Evolutionary conservation across 805 yeast genomes (phyloP).

Genomic region (Yamadazyma laniorum): DNA sequence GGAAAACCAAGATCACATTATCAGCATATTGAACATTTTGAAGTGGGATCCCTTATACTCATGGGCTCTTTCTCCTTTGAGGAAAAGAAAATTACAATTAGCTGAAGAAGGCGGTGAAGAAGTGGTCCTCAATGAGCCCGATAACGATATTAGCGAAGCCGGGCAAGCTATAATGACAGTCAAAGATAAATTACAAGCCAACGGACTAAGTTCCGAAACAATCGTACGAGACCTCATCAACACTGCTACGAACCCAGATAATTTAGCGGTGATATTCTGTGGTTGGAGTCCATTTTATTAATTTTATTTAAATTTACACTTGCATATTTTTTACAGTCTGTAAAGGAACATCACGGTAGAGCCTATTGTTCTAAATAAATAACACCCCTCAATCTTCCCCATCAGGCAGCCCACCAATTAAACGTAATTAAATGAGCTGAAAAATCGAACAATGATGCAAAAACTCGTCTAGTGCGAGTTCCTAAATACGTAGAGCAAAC

Average conservation of each 20-base stretch:
- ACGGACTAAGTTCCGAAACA: conserved; percentile 78
- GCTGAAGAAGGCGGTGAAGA: conserved; percentile 25
- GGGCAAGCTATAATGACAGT: conserved; percentile 75
- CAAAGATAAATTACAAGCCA: conserved; percentile 60
- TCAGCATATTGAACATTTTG: conserved; percentile 80
- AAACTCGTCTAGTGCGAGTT: not conserved
- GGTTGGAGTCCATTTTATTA: conserved; percentile 84
- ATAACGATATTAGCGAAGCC: conserved; percentile 66
- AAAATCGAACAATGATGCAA: not conserved
- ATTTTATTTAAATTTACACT: too few species aligned
- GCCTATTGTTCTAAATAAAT: too few species aligned
- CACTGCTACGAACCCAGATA: conserved; percentile 66
- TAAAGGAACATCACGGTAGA: too few species aligned
- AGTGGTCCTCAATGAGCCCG: conserved; percentile 15
- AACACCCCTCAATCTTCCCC: too few species aligned
- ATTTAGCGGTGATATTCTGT: conserved; percentile 70
- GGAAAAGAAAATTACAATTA: conserved; percentile 52
- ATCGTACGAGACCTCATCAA: conserved; percentile 75
- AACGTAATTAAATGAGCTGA: too few species aligned
- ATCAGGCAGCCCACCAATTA: too few species aligned
- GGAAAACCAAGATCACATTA: conserved; percentile 61
- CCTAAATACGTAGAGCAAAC: too few species aligned
- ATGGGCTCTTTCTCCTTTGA: conserved; percentile 83
- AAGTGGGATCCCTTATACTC: conserved; percentile 90
- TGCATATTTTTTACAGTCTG: too few species aligned